Base-by-base conservation (phyloP, 2,329 filamentous ascomycete species). In the Aspergillus latus region DNA sequence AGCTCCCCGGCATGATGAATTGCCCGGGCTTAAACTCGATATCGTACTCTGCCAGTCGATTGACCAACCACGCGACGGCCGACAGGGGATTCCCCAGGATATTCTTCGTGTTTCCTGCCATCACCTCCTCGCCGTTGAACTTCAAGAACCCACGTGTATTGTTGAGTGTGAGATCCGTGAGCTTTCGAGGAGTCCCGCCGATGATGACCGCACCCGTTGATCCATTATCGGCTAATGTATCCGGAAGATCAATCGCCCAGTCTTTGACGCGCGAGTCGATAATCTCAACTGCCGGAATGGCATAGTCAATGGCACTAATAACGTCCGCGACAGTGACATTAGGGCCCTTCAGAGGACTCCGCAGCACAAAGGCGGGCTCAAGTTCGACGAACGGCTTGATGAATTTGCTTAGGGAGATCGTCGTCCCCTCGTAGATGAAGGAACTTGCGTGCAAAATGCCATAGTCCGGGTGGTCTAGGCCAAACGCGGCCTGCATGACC, bases 401-500 rank as follows among this genome's bases (percentile, higher is more conserved):
- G 16, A 58, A 63, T 3, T 56, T 44, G 39, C 51, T 21, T 5
- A 45, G 58, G 0, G 13, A 16, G 34, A 62, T 49, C 1, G 52
- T 8, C 1, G 60, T 62, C 3, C 62, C 60, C 49, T 62, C 62
- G 32, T 62, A 63, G n/a, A 56, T n/a, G 45, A 59, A 62, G 3
- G 56, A 49, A 52, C 59, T 61, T 34, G 57, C 59, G 21, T 56
- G 62, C 3, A 64, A 48, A 49, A 64, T 59, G 11, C 60, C 60
- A 26, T 62, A 62, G 47, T 64, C 62, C 0, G 61, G 62, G 16
- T 63, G 61, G 40, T 63, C 61, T 6, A 64, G 57, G 5, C 60
- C 57, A 26, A 64, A 64, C 1, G 62, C 62, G 21, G 43, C 50
- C 50, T 64, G 62, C 62, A 64, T 64, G 13, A 62, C 62, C 32